Conservation (phyloP, 1,284 basidiomycete species). For the Trichosporon sp. region DNA sequence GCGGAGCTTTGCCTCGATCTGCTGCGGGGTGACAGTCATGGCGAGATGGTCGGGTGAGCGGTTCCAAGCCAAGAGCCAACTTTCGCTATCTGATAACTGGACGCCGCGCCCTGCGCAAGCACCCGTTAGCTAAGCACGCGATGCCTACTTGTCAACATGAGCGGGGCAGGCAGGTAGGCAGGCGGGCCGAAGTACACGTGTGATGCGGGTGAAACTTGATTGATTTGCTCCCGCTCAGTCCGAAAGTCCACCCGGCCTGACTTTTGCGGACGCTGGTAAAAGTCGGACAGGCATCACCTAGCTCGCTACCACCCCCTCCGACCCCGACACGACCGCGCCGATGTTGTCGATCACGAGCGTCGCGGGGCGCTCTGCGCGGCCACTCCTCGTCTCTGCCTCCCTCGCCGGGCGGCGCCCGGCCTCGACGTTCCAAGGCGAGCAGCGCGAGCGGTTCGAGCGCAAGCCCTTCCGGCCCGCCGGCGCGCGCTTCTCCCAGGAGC, state of each 20-base stretch:
- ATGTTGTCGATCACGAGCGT: not conserved
- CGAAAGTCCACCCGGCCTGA: slow-evolving; percentile 6
- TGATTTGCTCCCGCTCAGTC: not conserved
- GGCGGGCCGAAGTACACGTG: not conserved
- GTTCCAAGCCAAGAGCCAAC: not conserved
- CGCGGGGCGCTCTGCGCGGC: not conserved
- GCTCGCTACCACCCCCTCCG: not conserved
- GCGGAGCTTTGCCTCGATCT: slow-evolving; percentile 23
- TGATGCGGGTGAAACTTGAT: not conserved
- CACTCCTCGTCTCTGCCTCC: not conserved
- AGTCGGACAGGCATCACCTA: slow-evolving; percentile 7
- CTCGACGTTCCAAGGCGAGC: slow-evolving; percentile 10
- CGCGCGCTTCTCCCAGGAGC: not conserved
- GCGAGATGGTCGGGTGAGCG: not conserved
- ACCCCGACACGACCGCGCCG: not conserved
- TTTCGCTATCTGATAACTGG: slow-evolving; percentile 13
- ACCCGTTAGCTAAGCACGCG: not conserved
- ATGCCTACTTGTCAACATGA: not conserved
- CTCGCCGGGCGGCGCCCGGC: not conserved
- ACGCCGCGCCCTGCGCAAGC: not conserved
- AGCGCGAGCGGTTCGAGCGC: no score
- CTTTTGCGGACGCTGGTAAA: slow-evolving; percentile 11
- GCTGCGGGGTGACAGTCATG: slow-evolving; percentile 7
- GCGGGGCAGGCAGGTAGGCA: no score
- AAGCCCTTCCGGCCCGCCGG: not conserved